Conservation (phyloP, 2,329 filamentous ascomycete genomes). For the Pestalotiopsis sp. region DNA sequence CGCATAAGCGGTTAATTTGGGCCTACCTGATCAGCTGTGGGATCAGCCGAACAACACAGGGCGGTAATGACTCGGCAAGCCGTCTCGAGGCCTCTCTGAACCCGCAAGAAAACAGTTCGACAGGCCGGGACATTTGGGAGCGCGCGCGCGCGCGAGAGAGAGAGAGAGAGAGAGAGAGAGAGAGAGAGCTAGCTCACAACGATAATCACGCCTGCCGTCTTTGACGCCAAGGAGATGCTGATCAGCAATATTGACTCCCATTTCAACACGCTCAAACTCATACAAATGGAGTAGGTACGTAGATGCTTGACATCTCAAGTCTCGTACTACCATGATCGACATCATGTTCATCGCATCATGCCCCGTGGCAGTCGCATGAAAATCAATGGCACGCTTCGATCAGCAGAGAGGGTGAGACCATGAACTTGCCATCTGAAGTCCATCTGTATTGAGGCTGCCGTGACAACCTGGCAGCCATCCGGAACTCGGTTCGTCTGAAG, state of each 20-base stretch:
- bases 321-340: background rate
- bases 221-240: background rate
- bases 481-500: conserved; percentile 8
- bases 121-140: background rate
- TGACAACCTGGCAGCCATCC: conserved; percentile 5
- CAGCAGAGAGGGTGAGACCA: background rate
- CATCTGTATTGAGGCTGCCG: background rate
- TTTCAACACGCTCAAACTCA: background rate
- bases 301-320: background rate
- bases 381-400: background rate
- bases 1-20: background rate
- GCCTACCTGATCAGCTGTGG: background rate
- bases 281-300: background rate
- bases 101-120: background rate
- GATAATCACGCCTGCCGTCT: background rate
- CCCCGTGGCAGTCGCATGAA: background rate
- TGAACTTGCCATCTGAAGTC: background rate
- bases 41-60: background rate
- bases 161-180: background rate
- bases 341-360: background rate
- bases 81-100: background rate
- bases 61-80: background rate
- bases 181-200: background rate
- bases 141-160: too few relatives aligned
- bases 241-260: background rate